Percentiles rank a stretch among this genome's conserved stretches.
phyloP scores from a whole-genome alignment of 805 yeast genomes.

The Candida suzukii region DNA sequence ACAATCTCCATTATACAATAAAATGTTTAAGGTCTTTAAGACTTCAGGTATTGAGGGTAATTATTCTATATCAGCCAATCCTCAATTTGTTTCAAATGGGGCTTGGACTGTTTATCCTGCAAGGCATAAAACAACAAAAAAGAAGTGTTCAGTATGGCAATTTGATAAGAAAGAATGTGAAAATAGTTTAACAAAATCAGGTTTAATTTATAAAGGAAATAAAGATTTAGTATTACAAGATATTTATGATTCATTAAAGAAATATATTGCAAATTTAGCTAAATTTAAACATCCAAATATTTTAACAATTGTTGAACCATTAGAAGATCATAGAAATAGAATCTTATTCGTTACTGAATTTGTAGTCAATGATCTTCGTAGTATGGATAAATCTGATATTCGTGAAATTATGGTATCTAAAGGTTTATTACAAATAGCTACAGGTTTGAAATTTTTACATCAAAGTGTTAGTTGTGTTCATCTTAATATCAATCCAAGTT shows the following conservation, averaged over 20 bases:
- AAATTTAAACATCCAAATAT: conserved; percentile 87
- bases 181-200: conserved; percentile 40
- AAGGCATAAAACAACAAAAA: conserved; percentile 55
- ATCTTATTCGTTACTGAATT: conserved; percentile 82
- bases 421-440: conserved; percentile 72
- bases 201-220: conserved; percentile 41
- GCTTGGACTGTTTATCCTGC: conserved; percentile 87
- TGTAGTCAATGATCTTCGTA: conserved; percentile 33
- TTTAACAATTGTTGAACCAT: conserved; percentile 75
- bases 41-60: conserved; percentile 56
- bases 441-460: conserved; percentile 80
- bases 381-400: conserved; percentile 36
- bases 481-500: conserved; percentile 68
- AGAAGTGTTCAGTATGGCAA: conserved; percentile 73
- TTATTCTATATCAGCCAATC: conserved; percentile 63
- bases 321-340: conserved; percentile 78
- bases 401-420: conserved; percentile 69
- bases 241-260: conserved; percentile 53
- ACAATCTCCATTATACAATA: neutral
- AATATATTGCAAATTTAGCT: conserved; percentile 65
- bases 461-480: conserved; percentile 69
- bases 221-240: conserved; percentile 49
- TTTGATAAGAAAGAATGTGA: conserved; percentile 79
- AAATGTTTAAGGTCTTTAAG: conserved; percentile 48
- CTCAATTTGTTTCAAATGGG: conserved; percentile 59